Evolutionary conservation across 331 rosid species (phyloP), one percentile per base, ranked within the genome.

Genomic region (Quercus lobata): DNA sequence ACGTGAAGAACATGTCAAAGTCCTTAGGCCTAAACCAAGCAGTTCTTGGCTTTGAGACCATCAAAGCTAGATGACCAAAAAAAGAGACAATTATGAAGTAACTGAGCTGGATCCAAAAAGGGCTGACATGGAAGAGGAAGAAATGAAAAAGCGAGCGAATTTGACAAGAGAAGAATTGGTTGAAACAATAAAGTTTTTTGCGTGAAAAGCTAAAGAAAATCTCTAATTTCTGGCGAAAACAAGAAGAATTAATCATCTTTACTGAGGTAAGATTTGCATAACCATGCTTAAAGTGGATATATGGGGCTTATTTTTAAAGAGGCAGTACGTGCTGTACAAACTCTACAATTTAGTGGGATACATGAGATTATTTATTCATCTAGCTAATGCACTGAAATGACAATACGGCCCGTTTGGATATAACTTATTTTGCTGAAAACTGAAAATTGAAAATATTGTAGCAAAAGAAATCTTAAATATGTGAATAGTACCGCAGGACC

Each of bases 1-100:
- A 84, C 3, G 97, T 94, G 88, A 80, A 94, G 49, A 90, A 89
- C 0, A 90, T 53, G 77, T 92, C 92, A 4, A 87, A 5, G 6
- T 84, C 57, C 0, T 22, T 74, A 1, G 84, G 85, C 1, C 4
- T 69, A 27, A 61, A 60, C 6, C 25, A 49, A 41, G 70, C 12
- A 46, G 74, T 49, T 49, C 81, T 85, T 44, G 89, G 86, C 16
- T 86, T 87, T 69, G 82, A 55, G 35, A 80, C 0, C 44, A 54
- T 82, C 71, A 92, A 83, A 66, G 82, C 88, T 37, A 88, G 3
- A 79, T 34, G 84, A 27, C 97, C 97, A 18, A 82, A 14, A 0
- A 78, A 11, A 72, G 92, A 86, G 30, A 88, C 5, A 57, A 54
- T n/a, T 1, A 74, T 3, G 72, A 88, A 87, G 77, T 90, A 91